Base-by-base conservation (phyloP, 345 rosid species). In the Euphorbia peplus region DNA sequence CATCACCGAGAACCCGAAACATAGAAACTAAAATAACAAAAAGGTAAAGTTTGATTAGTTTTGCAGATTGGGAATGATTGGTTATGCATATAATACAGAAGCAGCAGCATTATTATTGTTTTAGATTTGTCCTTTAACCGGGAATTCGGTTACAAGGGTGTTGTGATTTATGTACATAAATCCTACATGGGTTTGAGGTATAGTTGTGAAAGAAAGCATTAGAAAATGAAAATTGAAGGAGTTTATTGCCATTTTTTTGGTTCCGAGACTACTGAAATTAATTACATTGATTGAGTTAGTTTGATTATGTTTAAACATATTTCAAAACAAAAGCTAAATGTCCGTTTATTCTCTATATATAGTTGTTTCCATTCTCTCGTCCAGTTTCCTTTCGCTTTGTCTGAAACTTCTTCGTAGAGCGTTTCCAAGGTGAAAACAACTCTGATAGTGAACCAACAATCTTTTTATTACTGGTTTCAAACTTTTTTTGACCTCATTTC, bases 1-100 rank as follows among this genome's bases (percentile, higher is more conserved):
- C 88, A 4, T 81, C 86, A 47, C 91, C 84, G 11, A 53, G 69
- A 19, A 64, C 64, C 22, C 82, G 74, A 52, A 63, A 81, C 25
- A 57, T 69, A 0, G 90, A 84, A 70, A 44, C 83, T n/a, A n/a
- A n/a, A 18, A 90, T 87, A 76, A 56, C 81, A 28, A 90, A 83
- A 76, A 85, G 83, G 83, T 87, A 78, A 88, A 39, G n/a, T 3
- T 42, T 52, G 53, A 16, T 26, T 67, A 15, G 47, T 25, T 53
- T 19, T 37, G 50, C 18, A 25, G 74, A 52, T 63, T 63, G 62
- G 62, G 11, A 19, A 32, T 9, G 18, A 22, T 51, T 59, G 65
- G 21, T 8, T 39, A 65, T 72, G 65, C 59, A 72, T 64, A 72
- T 58, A 32, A 6, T 5, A 41, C 1, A 32, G 46, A 59, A 58